These are phyloP conservation scores for Moringa oleifera DNA, from an alignment of 345 rosid species.

Conservation along the genomic window DNA sequence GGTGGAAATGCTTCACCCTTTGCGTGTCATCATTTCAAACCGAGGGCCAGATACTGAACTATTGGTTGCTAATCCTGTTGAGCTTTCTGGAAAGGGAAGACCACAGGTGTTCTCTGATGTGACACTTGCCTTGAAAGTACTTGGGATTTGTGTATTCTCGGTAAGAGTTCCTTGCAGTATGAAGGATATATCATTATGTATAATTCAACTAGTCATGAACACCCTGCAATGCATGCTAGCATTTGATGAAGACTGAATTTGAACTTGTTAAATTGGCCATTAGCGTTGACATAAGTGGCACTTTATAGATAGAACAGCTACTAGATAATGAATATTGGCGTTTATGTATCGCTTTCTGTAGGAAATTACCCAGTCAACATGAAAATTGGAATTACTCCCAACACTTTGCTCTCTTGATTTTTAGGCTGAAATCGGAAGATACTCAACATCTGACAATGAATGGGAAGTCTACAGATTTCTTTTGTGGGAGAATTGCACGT, in stretches of 20 bases:
- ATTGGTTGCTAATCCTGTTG: slow-evolving; percentile 83
- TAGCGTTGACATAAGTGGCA: neutral
- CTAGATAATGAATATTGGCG: neutral
- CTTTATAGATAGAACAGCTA: neutral
- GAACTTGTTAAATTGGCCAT: neutral
- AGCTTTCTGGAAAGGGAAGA: slow-evolving; percentile 75
- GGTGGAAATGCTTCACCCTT: slow-evolving; percentile 81
- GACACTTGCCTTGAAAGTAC: slow-evolving; percentile 61
- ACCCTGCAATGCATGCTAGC: neutral
- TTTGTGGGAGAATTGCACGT: slow-evolving; percentile 49
- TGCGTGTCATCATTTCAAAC: slow-evolving; percentile 61
- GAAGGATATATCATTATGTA: neutral
- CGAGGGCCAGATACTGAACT: slow-evolving; percentile 84
- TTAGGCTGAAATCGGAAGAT: slow-evolving; percentile 85
- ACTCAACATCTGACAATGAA: slow-evolving; percentile 48
- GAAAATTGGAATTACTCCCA: neutral
- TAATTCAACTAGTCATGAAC: too few relatives aligned
- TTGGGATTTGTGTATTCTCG: slow-evolving; percentile 75
- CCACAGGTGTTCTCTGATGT: slow-evolving; percentile 85
- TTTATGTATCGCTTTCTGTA: slow-evolving; percentile 3
- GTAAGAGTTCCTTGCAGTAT: slow-evolving; percentile 30
- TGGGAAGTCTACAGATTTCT: slow-evolving; percentile 95
- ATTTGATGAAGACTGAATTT: neutral
- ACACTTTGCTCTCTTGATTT: slow-evolving; percentile 9
- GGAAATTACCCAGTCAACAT: neutral